A percentile compares a stretch with the other conserved stretches of the same genome.
phyloP scores from a whole-genome alignment of 2,329 filamentous ascomycete species.

The Pseudocercospora ulei region DNA sequence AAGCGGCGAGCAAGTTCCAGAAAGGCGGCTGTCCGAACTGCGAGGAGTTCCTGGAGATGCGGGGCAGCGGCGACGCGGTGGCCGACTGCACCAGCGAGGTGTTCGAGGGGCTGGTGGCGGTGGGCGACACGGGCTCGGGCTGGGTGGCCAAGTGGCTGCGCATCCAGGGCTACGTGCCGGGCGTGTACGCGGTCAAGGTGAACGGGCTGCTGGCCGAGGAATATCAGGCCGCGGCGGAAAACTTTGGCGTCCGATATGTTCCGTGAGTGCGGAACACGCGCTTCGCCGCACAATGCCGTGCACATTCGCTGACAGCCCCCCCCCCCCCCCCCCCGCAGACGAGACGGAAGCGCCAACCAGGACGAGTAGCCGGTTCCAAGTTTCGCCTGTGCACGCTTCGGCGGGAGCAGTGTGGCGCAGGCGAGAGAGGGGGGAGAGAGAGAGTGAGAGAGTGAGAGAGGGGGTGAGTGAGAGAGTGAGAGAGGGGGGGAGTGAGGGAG shows the following conservation, averaged over 20 bases:
- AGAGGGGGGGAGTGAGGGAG: neutral
- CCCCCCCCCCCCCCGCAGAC: no score
- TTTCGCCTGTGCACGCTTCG: no score
- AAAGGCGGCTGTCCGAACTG: constrained; percentile 91
- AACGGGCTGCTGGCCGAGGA: constrained; percentile 62
- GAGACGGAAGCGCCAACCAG: constrained; percentile 19
- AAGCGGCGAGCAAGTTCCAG: constrained; percentile 70
- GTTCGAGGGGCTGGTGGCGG: constrained; percentile 82
- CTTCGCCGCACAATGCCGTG: no score
- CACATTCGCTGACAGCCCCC: constrained; percentile 5
- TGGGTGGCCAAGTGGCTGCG: constrained; percentile 98
- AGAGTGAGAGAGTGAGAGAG: no score
- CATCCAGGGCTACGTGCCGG: constrained; percentile 74
- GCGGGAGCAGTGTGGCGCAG: no score
- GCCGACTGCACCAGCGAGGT: constrained; percentile 91
- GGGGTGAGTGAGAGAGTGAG: no score
- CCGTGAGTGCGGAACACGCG: no score
- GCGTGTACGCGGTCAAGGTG: constrained; percentile 91
- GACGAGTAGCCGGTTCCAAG: no score
- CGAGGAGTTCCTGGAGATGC: constrained; percentile 79
- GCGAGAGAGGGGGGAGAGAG: no score
- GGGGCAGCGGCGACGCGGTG: constrained; percentile 62
- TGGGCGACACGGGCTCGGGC: constrained; percentile 69
- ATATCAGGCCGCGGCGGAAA: constrained; percentile 47
- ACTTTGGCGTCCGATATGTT: constrained; percentile 52